Evolutionary conservation across 225 moss, liverwort and hornwort species (phyloP).

Genomic region (Marchantia paleacea): DNA sequence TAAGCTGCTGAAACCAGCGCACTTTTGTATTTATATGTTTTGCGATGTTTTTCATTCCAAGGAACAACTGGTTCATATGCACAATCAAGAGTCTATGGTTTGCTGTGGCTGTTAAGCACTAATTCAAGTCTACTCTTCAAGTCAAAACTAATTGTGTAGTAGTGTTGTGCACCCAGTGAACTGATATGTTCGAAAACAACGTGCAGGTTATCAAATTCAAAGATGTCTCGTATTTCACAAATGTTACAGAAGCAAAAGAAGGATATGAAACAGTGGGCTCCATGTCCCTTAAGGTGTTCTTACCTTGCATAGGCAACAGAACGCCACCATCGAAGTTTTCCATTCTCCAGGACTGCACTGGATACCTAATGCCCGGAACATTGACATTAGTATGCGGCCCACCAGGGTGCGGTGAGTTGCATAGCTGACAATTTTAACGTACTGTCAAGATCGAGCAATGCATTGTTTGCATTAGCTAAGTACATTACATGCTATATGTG

Average conservation of each 20-base stretch:
- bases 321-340: slow-evolving; percentile 56
- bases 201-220: slow-evolving; percentile 78
- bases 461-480: not conserved
- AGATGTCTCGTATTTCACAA: slow-evolving; percentile 55
- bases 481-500: too few relatives aligned
- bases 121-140: too few relatives aligned
- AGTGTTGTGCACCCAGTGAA: not conserved
- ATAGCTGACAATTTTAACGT: not conserved
- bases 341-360: slow-evolving; percentile 74
- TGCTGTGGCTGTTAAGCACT: too few relatives aligned
- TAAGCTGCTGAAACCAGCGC: too few relatives aligned
- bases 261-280: slow-evolving; percentile 80
- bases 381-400: slow-evolving; percentile 91
- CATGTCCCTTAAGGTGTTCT: slow-evolving; percentile 46
- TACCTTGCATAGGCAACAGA: slow-evolving; percentile 52
- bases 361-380: slow-evolving; percentile 92
- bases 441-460: not conserved
- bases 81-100: too few relatives aligned
- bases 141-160: too few relatives aligned
- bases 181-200: not conserved
- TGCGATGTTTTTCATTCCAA: too few relatives aligned
- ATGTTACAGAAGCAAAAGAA: slow-evolving; percentile 56
- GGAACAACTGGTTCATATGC: too few relatives aligned
- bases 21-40: too few relatives aligned
- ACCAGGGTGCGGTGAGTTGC: slow-evolving; percentile 71